Percentiles rank a stretch among this genome's conserved stretches.
Evolutionary conservation across 805 yeast genomes (phyloP).

Genomic region (Jamesozyma lodderae): DNA sequence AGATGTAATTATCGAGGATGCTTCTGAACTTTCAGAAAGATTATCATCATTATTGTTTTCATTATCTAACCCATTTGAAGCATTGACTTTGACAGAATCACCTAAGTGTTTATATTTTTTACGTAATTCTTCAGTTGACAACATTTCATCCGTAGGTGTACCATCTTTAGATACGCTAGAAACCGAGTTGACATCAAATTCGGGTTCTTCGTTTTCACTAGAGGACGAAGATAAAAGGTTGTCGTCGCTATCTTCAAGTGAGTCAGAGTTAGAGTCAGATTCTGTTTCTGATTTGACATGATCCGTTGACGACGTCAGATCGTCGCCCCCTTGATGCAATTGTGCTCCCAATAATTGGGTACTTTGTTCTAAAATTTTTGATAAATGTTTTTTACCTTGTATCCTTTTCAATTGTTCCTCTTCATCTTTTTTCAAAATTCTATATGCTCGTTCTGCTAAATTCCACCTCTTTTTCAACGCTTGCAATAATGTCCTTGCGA

Average conservation of each 20-base stretch:
- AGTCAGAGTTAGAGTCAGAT: conserved; percentile 16
- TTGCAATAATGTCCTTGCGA: conserved; percentile 75
- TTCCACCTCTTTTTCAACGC: conserved; percentile 88
- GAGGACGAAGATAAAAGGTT: conserved; percentile 14
- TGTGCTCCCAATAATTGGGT: conserved; percentile 86
- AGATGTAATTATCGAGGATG: not conserved
- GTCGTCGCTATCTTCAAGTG: conserved; percentile 9
- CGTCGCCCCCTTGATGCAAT: conserved; percentile 36
- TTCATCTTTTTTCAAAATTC: conserved; percentile 63
- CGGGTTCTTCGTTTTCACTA: conserved; percentile 6
- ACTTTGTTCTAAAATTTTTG: conserved; percentile 83
- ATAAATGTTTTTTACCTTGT: conserved; percentile 78
- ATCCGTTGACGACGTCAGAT: conserved; percentile 10
- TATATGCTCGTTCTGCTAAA: conserved; percentile 74
- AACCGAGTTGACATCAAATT: conserved; percentile 8
- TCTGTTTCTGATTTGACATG: conserved; percentile 3
- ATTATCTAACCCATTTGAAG: not conserved
- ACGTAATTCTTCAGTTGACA: conserved; percentile 37
- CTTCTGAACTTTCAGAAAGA: not conserved
- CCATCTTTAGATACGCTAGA: conserved; percentile 25
- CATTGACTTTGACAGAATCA: not conserved
- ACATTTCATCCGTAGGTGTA: conserved; percentile 11
- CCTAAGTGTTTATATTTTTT: conserved; percentile 33
- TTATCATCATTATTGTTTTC: conserved; percentile 2
- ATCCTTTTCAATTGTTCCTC: conserved; percentile 70